Base-by-base conservation (phyloP, 495 filamentous ascomycete species). In the Neurospora sp. region DNA sequence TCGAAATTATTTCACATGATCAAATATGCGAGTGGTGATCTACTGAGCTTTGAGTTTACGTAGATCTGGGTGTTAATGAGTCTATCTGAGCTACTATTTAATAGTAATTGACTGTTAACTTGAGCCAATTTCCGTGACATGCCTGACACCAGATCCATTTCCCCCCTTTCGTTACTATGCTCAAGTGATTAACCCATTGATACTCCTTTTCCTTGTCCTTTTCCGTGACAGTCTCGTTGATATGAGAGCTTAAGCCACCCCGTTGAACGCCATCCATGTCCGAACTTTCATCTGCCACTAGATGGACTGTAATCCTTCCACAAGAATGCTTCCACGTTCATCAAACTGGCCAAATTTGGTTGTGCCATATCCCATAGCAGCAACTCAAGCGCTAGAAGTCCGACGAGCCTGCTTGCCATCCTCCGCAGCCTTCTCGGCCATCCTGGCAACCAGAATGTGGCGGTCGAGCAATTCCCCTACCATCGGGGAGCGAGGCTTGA, bases 401-500 rank as follows among this genome's bases (percentile, higher is more conserved):
- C 6, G 53, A 37, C 3, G 0, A 31, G 1, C 53, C 22, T 37
- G 1, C 53, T 65, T 65, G 53, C 53, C 53, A 35, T 14, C 27
- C 22, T 65, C 53, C 27, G 14, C 27, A 16, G 53, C 53, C 14
- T 37, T 18, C 27, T 65, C 53, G 4, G 53, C 53, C 53, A 65
- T 65, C 53, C 18, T 65, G 53, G 53, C 53, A 37, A 31, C 22
- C 14, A 65, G 53, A 37, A 65, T 65, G 27, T 65, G 22, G 53
- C 53, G 53, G 37, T 77, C 70, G n/a, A 78, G 61, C 31, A 75
- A 53, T 2, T 41, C 71, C 22, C 46, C 73, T 3, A 71, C 46
- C 59, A 22, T 41, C 14, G 35, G 16, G 2, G 74, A 76, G 5
- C 77, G 76, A 42, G 68, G 73, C 6, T 27, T 75, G 65, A 78